Evolutionary conservation across 352 stramenopile genomes (phyloP).

Genomic region (Globisporangium solare): DNA sequence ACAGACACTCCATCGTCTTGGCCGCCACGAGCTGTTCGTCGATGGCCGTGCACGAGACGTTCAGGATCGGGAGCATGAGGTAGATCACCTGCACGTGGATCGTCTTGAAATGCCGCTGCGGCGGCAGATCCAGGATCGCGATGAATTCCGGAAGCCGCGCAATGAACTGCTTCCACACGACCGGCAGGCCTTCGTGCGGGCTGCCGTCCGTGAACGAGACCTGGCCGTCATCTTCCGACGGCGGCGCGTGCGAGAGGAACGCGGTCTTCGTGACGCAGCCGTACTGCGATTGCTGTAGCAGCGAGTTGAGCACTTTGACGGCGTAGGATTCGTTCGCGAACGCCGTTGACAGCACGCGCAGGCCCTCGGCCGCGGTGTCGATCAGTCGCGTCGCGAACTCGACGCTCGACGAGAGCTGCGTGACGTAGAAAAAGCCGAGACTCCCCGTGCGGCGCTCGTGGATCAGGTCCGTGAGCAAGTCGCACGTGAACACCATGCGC

Average conservation of each 20-base stretch:
- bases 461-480: conserved; percentile 73
- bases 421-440: conserved; percentile 47
- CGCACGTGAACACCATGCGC: conserved; percentile 76
- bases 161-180: conserved; percentile 64
- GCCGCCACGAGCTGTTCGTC: conserved; percentile 37
- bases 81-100: conserved; percentile 72
- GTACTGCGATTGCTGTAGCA: conserved; percentile 65
- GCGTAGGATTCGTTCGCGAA: conserved; percentile 70
- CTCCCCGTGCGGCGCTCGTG: conserved; percentile 59
- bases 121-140: conserved; percentile 22
- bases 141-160: conserved; percentile 36
- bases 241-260: conserved; percentile 20
- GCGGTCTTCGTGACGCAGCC: conserved; percentile 61
- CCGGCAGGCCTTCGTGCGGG: conserved; percentile 49
- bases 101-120: conserved; percentile 35
- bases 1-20: conserved; percentile 39
- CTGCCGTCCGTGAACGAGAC: conserved; percentile 23
- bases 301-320: conserved; percentile 75
- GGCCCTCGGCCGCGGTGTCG: conserved; percentile 35
- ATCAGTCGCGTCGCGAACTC: conserved; percentile 32
- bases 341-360: conserved; percentile 42
- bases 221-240: conserved; percentile 3
- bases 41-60: conserved; percentile 56
- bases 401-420: conserved; percentile 29
- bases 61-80: conserved; percentile 70